Conservation (phyloP, 2,329 filamentous ascomycete genomes). For the Ceratocystis ficicola region DNA sequence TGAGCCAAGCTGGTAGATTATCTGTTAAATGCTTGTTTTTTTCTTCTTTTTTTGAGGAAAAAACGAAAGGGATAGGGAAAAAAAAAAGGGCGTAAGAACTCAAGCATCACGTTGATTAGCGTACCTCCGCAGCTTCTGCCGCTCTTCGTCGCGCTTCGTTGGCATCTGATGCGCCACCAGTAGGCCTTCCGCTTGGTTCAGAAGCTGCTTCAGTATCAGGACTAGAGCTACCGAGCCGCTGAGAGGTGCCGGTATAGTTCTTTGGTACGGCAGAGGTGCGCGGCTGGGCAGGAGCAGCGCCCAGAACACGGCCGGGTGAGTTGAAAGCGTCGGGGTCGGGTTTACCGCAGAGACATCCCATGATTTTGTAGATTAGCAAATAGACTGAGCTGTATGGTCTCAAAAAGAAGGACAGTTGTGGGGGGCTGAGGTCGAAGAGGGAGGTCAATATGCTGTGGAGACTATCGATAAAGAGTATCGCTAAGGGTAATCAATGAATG, state of each 20-base stretch:
- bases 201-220: neutral
- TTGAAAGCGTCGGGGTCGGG: slow-evolving; percentile 54
- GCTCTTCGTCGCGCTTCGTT: slow-evolving; percentile 19
- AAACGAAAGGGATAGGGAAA: neutral
- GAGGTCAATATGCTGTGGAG: neutral
- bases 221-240: slow-evolving; percentile 14
- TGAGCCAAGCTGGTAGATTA: neutral
- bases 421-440: neutral
- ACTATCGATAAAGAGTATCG: neutral
- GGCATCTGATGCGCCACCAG: slow-evolving; percentile 13
- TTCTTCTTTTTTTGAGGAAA: neutral
- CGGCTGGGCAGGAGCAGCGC: slow-evolving; percentile 36
- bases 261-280: slow-evolving; percentile 42
- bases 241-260: slow-evolving; percentile 14
- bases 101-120: neutral
- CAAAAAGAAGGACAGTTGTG: neutral
- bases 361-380: slow-evolving; percentile 30
- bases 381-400: neutral
- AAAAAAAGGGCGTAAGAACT: too few relatives aligned
- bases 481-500: too few relatives aligned
- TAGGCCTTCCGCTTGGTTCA: neutral
- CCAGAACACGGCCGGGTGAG: slow-evolving; percentile 60
- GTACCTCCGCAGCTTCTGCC: slow-evolving; percentile 18
- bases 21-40: neutral
- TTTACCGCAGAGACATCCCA: slow-evolving; percentile 85